These are phyloP conservation scores for Ustilago esculenta DNA, from an alignment of 1,284 basidiomycete species.

Conservation along the genomic window DNA sequence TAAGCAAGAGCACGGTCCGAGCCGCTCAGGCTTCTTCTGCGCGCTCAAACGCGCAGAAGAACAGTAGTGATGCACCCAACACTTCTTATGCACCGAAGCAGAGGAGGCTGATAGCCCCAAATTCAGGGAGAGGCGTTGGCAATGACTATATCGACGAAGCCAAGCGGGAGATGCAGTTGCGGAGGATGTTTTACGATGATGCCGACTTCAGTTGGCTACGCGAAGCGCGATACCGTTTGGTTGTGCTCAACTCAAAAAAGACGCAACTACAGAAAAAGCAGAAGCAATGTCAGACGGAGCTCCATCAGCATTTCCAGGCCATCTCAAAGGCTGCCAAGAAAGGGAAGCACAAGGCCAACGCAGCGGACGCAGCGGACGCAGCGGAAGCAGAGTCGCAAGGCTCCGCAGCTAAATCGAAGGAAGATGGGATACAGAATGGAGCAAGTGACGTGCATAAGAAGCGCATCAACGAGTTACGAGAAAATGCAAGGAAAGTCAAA, in stretches of 20 bases:
- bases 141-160: conserved; percentile 31
- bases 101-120: conserved; percentile 1
- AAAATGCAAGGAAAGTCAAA: conserved; percentile 16
- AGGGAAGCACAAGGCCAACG: conserved; percentile 4
- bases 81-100: conserved; percentile 2
- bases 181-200: conserved; percentile 20
- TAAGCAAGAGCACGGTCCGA: conserved; percentile 7
- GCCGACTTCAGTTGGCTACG: conserved; percentile 27
- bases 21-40: background rate
- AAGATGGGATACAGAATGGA: background rate
- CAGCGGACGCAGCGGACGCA: background rate
- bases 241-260: conserved; percentile 7
- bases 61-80: background rate
- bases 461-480: conserved; percentile 3
- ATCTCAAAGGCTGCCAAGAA: conserved; percentile 6
- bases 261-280: conserved; percentile 18
- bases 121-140: conserved; percentile 14
- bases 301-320: conserved; percentile 1
- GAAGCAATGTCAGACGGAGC: conserved; percentile 7
- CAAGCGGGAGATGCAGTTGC: conserved; percentile 24
- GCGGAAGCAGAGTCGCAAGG: background rate
- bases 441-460: conserved; percentile 1
- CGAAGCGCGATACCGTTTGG: conserved; percentile 3
- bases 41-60: background rate
- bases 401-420: background rate